These are phyloP conservation scores for Camelina hispida DNA, from an alignment of 345 rosid species.

Conservation along the genomic window DNA sequence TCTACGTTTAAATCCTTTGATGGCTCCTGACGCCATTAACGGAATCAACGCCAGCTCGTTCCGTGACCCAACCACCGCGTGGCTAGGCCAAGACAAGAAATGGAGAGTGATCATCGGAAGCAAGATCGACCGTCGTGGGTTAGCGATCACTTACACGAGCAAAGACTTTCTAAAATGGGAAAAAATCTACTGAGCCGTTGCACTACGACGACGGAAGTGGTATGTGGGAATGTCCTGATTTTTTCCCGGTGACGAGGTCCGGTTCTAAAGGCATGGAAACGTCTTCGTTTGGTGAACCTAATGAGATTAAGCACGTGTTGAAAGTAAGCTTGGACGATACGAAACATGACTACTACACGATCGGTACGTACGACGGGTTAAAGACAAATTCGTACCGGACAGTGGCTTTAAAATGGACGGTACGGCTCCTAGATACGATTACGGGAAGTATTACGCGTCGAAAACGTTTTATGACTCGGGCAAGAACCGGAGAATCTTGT, in stretches of 20 bases:
- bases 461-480: slow-evolving; percentile 70
- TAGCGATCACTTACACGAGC: slow-evolving; percentile 60
- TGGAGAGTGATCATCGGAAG: slow-evolving; percentile 74
- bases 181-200: slow-evolving; percentile 50
- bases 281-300: slow-evolving; percentile 40
- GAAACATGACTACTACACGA: slow-evolving; percentile 54
- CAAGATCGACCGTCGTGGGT: slow-evolving; percentile 49
- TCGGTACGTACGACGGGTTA: slow-evolving; percentile 50
- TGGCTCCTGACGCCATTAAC: slow-evolving; percentile 49
- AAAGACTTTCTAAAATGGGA: slow-evolving; percentile 65
- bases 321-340: slow-evolving; percentile 62
- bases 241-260: slow-evolving; percentile 55
- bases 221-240: slow-evolving; percentile 95
- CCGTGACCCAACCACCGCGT: slow-evolving; percentile 88
- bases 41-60: slow-evolving; percentile 63
- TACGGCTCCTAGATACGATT: slow-evolving; percentile 62
- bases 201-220: slow-evolving; percentile 63
- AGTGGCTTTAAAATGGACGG: slow-evolving; percentile 49
- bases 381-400: slow-evolving; percentile 58
- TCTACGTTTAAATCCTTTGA: slow-evolving; percentile 59
- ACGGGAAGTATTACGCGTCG: slow-evolving; percentile 81
- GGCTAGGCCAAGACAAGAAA: slow-evolving; percentile 58
- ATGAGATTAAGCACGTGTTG: slow-evolving; percentile 62
- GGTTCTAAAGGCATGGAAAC: slow-evolving; percentile 46
- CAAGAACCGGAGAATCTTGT: slow-evolving; percentile 56